Conservation (phyloP, 1,284 basidiomycete species). For the Wallemia ichthyophaga region DNA sequence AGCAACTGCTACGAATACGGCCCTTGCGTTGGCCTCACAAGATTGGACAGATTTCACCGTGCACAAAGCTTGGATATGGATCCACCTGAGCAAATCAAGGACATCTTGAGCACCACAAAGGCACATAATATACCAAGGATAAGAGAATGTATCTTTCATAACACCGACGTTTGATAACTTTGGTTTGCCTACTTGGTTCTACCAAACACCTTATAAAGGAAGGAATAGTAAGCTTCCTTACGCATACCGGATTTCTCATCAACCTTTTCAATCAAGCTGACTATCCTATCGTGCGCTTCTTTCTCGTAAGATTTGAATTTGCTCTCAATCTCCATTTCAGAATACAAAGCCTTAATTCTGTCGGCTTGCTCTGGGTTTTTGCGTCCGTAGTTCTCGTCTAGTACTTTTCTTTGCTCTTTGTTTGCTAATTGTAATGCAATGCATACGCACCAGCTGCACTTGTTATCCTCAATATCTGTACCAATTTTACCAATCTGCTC, state of each 20-base stretch:
- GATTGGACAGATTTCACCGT: conserved; percentile 64
- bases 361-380: conserved; percentile 36
- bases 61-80: conserved; percentile 47
- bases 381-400: conserved; percentile 55
- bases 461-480: conserved; percentile 95
- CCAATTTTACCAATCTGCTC: conserved; percentile 90
- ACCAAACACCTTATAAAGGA: conserved; percentile 73
- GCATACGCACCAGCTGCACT: conserved; percentile 93
- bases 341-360: conserved; percentile 45
- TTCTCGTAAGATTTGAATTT: conserved; percentile 53
- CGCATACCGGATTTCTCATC: conserved; percentile 36
- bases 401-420: conserved; percentile 25
- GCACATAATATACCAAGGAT: conserved; percentile 21
- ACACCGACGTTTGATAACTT: not conserved
- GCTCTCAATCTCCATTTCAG: conserved; percentile 34
- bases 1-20: conserved; percentile 40
- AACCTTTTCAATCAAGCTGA: conserved; percentile 32
- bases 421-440: conserved; percentile 41
- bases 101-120: conserved; percentile 33
- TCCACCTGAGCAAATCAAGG: conserved; percentile 44
- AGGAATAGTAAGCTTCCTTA: conserved; percentile 49
- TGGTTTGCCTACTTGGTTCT: conserved; percentile 30
- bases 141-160: conserved; percentile 22
- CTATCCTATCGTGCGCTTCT: conserved; percentile 34
- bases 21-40: conserved; percentile 49